Conservation (phyloP, 73 alveolate genomes). For the Urostyla sp. region DNA sequence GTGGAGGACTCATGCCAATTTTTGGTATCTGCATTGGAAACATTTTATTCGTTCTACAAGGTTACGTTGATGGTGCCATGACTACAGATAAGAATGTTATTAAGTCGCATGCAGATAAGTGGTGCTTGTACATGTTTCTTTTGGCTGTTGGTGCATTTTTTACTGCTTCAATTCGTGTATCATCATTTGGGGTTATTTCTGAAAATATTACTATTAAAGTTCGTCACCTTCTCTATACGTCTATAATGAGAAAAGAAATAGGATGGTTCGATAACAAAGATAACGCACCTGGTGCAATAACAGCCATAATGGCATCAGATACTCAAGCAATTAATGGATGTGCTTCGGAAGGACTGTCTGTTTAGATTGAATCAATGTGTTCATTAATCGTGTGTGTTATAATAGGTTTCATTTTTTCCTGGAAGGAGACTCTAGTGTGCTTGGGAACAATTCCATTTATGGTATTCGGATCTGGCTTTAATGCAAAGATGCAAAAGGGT, state of each 20-base stretch:
- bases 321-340: constrained; percentile 64
- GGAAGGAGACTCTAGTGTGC: constrained; percentile 70
- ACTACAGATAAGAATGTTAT: background rate
- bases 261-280: constrained; percentile 90
- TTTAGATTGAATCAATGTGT: constrained; percentile 31
- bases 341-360: constrained; percentile 45
- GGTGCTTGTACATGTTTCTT: constrained; percentile 6
- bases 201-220: constrained; percentile 79
- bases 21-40: constrained; percentile 39
- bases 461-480: constrained; percentile 47
- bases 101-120: background rate
- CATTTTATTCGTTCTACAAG: constrained; percentile 32
- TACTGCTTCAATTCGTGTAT: constrained; percentile 55
- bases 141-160: constrained; percentile 31
- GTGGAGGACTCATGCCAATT: constrained; percentile 47
- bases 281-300: constrained; percentile 89
- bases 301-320: constrained; percentile 83
- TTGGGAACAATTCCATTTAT: constrained; percentile 61
- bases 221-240: constrained; percentile 74
- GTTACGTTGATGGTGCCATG: background rate
- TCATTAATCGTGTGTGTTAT: constrained; percentile 49
- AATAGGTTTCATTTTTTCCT: constrained; percentile 48
- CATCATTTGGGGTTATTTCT: constrained; percentile 80
- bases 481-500: constrained; percentile 54
- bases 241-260: constrained; percentile 81